Base-by-base conservation (phyloP, 371 early-diverging fungal species). In the Globomyces sp. region DNA sequence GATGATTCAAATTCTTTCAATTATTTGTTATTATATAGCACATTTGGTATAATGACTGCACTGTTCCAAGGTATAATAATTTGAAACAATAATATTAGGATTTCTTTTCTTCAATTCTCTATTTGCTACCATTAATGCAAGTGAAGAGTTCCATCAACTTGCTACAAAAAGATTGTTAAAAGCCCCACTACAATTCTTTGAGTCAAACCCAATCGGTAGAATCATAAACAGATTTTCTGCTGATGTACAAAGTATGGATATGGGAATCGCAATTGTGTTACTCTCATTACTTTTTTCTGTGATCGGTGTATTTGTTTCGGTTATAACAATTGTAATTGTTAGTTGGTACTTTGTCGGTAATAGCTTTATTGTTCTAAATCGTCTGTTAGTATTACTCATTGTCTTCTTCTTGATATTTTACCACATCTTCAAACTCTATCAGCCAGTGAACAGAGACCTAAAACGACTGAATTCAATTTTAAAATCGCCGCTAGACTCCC, bases 141-240 rank as follows among this genome's bases (percentile, higher is more conserved):
- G 55, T 57, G 65, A 8, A 6, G 51, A 39, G 57, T 77, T 53
- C 63, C 90, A 92, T 58, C 67, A 75, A 2, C 80, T 81, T n/a
- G 78, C 91, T 11, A 64, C 91, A 51, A 71, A 82, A 40, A 79
- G 82, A 51, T 80, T 91, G 11, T 70, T 91, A 45, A 80, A 86
- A 9, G 86, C 92, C 0, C 91, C 90, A 13, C 78, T 89, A 52
- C 75, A 86, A 1, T 94, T 94, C 72, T 94, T 91, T 75, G 93
- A 95, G 62, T 87, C 88, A 0, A 90, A 90, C 4, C 95, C 95
- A 3, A 57, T 92, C 5, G 94, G 93, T 4, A 84, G 93, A 49
- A 88, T 94, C 61, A 78, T 94, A 64, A 91, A 89, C 88, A 68
- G 73, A 10, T 90, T 93, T 66, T 87, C 89, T 2, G 85, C 85